These are phyloP conservation scores for Parsonsia alboflavescens DNA, from an alignment of 257 asterid genomes.

Conservation along the genomic window DNA sequence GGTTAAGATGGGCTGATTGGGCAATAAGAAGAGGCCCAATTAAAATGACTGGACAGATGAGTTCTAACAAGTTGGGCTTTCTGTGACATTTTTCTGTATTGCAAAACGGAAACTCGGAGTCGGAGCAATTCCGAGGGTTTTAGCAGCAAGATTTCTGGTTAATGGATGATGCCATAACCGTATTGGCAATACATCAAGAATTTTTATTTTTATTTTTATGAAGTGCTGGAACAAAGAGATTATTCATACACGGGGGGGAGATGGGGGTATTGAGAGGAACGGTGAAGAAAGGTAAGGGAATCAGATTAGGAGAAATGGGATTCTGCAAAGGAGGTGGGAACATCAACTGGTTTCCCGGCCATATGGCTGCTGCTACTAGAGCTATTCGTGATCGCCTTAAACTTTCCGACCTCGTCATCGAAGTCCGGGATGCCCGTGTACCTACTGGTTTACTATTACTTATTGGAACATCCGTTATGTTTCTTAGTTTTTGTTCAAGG, in stretches of 20 bases:
- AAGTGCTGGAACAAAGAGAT: background rate
- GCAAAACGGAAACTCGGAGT: background rate
- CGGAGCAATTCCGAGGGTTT: background rate
- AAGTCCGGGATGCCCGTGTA: slow-evolving; percentile 96
- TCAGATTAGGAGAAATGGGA: slow-evolving; percentile 63
- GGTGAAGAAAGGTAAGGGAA: slow-evolving; percentile 37
- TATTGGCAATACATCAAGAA: background rate
- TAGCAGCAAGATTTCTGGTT: background rate
- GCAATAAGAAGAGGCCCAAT: no score
- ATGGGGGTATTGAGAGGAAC: slow-evolving; percentile 42
- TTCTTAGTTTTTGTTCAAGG: background rate
- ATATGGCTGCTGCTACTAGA: slow-evolving; percentile 97
- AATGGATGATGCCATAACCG: background rate
- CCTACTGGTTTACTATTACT: slow-evolving; percentile 11
- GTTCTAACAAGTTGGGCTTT: background rate
- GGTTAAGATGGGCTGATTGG: no score
- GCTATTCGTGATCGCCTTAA: slow-evolving; percentile 93
- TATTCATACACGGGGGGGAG: background rate
- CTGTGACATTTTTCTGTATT: background rate
- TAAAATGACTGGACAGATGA: no score
- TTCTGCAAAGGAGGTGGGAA: slow-evolving; percentile 75
- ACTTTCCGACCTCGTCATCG: slow-evolving; percentile 74
- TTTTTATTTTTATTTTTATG: no score
- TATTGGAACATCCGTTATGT: background rate
- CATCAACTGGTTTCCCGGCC: slow-evolving; percentile 95